These are phyloP conservation scores for Calamus simplicifolius DNA, from an alignment of 176 grass and related monocot genomes.

Conservation along the genomic window DNA sequence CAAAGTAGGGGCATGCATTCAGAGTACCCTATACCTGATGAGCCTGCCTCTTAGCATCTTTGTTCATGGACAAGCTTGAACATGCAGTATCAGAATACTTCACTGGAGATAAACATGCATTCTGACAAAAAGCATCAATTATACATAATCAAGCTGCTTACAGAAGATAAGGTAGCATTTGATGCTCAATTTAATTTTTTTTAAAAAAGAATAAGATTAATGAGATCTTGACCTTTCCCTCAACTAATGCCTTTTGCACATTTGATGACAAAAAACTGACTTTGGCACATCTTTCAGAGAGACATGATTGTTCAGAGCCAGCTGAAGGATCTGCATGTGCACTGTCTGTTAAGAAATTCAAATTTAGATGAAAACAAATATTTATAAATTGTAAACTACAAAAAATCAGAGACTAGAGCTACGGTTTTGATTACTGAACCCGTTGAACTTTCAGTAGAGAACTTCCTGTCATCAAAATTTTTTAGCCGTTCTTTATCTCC, in stretches of 20 bases:
- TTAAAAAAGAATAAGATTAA: not conserved
- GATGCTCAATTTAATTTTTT: no score
- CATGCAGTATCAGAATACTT: not conserved
- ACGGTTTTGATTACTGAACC: no score
- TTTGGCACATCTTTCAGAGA: not conserved
- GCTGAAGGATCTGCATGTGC: conserved; percentile 15
- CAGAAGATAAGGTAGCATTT: not conserved
- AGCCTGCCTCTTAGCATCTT: no score
- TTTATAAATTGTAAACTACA: no score
- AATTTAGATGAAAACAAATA: no score
- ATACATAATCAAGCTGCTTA: not conserved
- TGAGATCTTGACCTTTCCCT: conserved; percentile 3
- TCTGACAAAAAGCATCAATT: not conserved
- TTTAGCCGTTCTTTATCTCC: no score
- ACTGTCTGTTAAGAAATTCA: conserved; percentile 25
- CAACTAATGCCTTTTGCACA: conserved; percentile 13
- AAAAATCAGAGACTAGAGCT: no score
- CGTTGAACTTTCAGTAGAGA: no score
- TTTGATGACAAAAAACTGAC: conserved; percentile 17
- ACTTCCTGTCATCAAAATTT: no score
- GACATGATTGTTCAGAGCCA: conserved; percentile 5
- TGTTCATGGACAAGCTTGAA: no score
- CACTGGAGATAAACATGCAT: not conserved
- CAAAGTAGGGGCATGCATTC: no score
- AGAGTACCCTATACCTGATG: no score